These are phyloP conservation scores for Rhodamnia argentea DNA, from an alignment of 345 rosid species.

Conservation along the genomic window DNA sequence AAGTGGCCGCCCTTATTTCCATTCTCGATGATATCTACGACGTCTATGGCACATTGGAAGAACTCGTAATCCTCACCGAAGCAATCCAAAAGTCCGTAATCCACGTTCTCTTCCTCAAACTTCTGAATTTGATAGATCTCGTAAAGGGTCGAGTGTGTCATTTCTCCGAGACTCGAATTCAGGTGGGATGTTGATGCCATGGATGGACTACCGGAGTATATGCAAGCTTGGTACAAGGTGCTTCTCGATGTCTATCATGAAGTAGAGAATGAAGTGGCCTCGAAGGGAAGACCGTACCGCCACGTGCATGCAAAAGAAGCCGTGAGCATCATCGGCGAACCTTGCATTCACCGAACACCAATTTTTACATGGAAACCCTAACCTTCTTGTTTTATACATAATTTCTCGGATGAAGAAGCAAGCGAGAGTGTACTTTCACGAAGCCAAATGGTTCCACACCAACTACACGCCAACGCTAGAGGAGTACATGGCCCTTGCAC, in stretches of 20 bases:
- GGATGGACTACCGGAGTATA: not conserved
- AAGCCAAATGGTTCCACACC: not conserved
- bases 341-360: not conserved
- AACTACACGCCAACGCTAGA: not conserved
- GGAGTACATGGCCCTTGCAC: not conserved
- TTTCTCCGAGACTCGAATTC: not conserved
- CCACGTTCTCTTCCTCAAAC: not conserved
- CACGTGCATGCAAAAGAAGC: not conserved
- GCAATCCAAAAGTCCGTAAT: not conserved
- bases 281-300: not conserved
- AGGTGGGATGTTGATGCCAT: not conserved
- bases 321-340: not conserved
- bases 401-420: not conserved
- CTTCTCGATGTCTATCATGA: not conserved
- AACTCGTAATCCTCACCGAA: not conserved
- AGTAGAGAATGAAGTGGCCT: not conserved
- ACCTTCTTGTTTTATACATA: not conserved
- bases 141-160: not conserved
- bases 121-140: not conserved
- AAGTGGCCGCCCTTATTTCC: not conserved
- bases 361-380: not conserved
- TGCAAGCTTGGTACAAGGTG: not conserved
- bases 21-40: not conserved
- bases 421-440: not conserved
- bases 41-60: not conserved